Base-by-base conservation (phyloP, 106 monocot genomes). In the Dactylorhiza incarnata region DNA sequence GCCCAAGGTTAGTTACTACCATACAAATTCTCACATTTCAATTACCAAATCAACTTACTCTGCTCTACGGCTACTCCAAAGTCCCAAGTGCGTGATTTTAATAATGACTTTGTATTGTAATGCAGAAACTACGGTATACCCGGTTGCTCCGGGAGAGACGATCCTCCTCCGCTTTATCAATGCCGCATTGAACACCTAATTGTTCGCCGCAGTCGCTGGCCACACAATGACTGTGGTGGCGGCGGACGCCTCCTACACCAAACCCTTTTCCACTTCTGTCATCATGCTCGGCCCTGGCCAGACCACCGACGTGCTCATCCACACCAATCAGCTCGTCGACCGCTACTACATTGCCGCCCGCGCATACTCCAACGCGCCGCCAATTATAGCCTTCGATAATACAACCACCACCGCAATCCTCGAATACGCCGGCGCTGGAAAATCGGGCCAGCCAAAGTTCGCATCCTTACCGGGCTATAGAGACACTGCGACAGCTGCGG, bases 331-430 rank as follows among this genome's bases (percentile, higher is more conserved):
- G 20, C 73, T 78, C 20, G 73, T 84, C 5, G 90, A 78, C 26
- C 82, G 84, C 3, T 94, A 86, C 86, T 94, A 94, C 88, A 77
- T 94, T 17, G 94, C 88, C 17, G 90, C 94, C 49, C 84, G 74
- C 17, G 86, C 90, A 19, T 94, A 85, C 54, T 63, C 78, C 12
- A 86, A 84, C 19, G 88, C 81, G 0, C 88, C 48, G 0, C 88
- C 48, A 9, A 74, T 59, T n/a, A 76, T 80, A 47, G 17, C 81
- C 9, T 86, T 88, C 54, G 84, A 84, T 84, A 84, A 90, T 78
- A 90, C 93, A 55, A 93, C 93, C 37, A 85, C 87, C 73, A 90
- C 94, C 20, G 88, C 90, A 52, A 78, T 94, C 77, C 80, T 94
- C 68, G 63, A 86, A 20, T 94, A 88, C 86, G 54, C 3, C 4